Evolutionary conservation across 1,284 basidiomycete genomes (phyloP).

Genomic region (Rhizoctonia solani): DNA sequence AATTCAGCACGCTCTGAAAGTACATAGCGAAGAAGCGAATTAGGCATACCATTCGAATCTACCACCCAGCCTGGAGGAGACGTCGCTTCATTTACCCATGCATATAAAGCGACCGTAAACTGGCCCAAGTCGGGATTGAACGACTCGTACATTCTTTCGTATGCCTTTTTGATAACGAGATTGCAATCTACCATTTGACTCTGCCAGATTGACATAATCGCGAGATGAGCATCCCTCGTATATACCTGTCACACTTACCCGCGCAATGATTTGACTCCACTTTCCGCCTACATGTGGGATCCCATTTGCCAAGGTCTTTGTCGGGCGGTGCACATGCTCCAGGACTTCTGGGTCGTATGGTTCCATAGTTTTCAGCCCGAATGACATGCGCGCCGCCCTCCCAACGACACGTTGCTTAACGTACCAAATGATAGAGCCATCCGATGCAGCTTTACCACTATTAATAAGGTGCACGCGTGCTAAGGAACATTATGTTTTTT

Average conservation of each 20-base stretch:
- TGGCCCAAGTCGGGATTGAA: neutral
- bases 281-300: neutral
- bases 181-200: neutral
- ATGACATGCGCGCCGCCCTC: conserved; percentile 11
- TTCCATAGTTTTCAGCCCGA: neutral
- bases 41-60: neutral
- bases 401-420: conserved; percentile 11
- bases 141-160: neutral
- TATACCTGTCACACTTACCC: no score
- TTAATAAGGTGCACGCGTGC: no score
- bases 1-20: neutral
- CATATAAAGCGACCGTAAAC: conserved; percentile 1
- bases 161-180: neutral
- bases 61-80: neutral
- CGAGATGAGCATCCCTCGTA: neutral
- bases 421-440: conserved; percentile 18
- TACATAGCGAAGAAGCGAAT: neutral
- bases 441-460: conserved; percentile 10
- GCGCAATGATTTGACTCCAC: neutral
- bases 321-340: neutral
- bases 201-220: neutral
- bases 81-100: neutral
- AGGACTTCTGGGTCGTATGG: neutral
- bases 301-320: neutral
- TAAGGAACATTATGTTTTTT: no score